Evolutionary conservation across 2,329 filamentous ascomycete species (phyloP).

Genomic region (Fusarium hostae): DNA sequence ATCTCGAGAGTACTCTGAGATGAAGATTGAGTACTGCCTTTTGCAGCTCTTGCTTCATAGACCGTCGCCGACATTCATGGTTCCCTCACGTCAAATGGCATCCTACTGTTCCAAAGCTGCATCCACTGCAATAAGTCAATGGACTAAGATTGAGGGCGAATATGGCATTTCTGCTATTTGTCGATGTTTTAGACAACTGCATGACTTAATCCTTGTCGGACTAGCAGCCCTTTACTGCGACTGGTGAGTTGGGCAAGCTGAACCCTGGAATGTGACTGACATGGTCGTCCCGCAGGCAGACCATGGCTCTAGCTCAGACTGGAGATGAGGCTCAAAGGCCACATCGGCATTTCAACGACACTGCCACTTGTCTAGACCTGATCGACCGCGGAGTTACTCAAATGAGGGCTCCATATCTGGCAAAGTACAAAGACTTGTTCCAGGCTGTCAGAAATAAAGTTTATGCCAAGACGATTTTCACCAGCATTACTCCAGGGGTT

Average conservation of each 20-base stretch:
- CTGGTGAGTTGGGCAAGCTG: neutral
- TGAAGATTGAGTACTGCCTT: constrained; percentile 10
- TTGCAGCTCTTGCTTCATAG: neutral
- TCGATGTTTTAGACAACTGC: neutral
- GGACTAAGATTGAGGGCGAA: neutral
- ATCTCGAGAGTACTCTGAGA: neutral
- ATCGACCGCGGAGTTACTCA: rapidly evolving
- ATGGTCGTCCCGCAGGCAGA: neutral
- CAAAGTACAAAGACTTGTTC: neutral
- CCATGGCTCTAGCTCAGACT: neutral
- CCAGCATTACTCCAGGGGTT: neutral
- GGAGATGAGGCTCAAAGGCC: neutral
- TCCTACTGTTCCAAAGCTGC: neutral
- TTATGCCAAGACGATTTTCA: neutral
- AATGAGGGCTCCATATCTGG: neutral
- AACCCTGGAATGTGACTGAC: neutral
- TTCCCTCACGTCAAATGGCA: neutral
- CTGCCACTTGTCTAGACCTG: neutral
- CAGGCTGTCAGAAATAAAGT: neutral
- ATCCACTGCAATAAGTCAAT: neutral
- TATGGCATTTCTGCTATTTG: neutral
- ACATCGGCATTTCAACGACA: neutral
- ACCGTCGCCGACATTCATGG: neutral
- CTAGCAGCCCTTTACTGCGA: constrained; percentile 1
- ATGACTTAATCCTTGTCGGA: neutral